phyloP scores from a whole-genome alignment of 2,329 filamentous ascomycete genomes.

The Diaporthe vexans region DNA sequence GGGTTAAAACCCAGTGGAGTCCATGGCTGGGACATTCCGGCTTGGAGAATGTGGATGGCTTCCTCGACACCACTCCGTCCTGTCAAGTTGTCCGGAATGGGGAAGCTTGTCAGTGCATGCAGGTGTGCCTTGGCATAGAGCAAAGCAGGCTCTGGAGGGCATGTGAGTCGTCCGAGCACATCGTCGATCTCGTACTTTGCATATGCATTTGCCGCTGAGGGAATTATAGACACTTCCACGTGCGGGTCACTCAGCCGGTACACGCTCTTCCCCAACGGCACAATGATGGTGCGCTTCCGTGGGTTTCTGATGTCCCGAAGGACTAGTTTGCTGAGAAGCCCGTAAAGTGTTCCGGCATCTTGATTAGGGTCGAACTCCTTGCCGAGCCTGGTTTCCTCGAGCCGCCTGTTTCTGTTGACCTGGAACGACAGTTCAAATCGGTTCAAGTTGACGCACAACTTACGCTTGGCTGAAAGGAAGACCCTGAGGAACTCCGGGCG shows the following conservation, averaged over 20 bases:
- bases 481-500: constrained; percentile 57
- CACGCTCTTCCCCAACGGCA: constrained; percentile 60
- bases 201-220: constrained; percentile 54
- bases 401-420: constrained; percentile 58
- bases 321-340: constrained; percentile 70
- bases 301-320: constrained; percentile 60
- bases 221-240: constrained; percentile 55
- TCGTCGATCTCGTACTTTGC: constrained; percentile 67
- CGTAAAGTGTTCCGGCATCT: constrained; percentile 71
- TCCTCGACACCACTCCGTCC: constrained; percentile 73
- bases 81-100: constrained; percentile 70
- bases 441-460: constrained; percentile 63
- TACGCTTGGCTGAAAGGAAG: constrained; percentile 55
- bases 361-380: constrained; percentile 70
- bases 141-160: constrained; percentile 67
- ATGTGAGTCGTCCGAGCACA: constrained; percentile 68
- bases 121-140: constrained; percentile 70
- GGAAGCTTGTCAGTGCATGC: constrained; percentile 73
- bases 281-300: constrained; percentile 63
- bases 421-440: constrained; percentile 67
- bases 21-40: constrained; percentile 67
- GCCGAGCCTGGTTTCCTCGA: constrained; percentile 64
- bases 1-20: constrained; percentile 45
- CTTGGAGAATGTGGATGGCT: constrained; percentile 63
- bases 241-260: constrained; percentile 56